Base-by-base conservation (phyloP, 192 early-diverging fungal species). In the Coemansia asiatica region DNA sequence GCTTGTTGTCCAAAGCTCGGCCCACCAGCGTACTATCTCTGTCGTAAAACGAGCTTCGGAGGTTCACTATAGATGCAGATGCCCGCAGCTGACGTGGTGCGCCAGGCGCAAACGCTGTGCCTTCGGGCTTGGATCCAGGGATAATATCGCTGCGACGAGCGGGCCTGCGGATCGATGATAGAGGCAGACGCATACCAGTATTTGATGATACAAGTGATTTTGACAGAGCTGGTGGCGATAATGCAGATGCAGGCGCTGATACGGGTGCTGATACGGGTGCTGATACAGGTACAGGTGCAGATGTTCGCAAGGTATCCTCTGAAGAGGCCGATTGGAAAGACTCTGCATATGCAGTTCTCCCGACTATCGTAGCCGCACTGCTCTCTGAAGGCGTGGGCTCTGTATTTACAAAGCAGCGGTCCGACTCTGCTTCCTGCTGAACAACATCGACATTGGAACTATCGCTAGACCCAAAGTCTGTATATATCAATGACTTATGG, bases 351-450 rank as follows among this genome's bases (percentile, higher is more conserved):
- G 48, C 50, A 9, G 48, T 21, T 19, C 26, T 44, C 8, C 66
- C 74, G 53, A 60, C 54, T 48, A 71, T 40, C n/a, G 74, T 75
- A 19, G 64, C 58, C 12, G 64, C 50, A 50, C 74, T 69, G 60
- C 68, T 64, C 25, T 63, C 61, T 0, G 75, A 67, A 1, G 66
- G 64, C 18, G 71, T 67, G 56, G 64, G 60, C 0, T 46, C 13
- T 38, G 35, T 23, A 4, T 50, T 51, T 10, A 28, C 4, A 21
- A 23, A 5, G 6, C 9, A 18, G 19, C 47, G 44, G 6, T 28
- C 26, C 6, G 44, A 27, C 23, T 28, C 53, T 22, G 21, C 25
- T 5, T n/a, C 22, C 6, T 55, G 53, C 4, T 12, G 8, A 36
- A 12, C 35, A 36, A 12, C 35, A 36, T 36, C 35, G 35, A 12